Conservation (phyloP, 257 asterid species). For the Penstemon eatonii region DNA sequence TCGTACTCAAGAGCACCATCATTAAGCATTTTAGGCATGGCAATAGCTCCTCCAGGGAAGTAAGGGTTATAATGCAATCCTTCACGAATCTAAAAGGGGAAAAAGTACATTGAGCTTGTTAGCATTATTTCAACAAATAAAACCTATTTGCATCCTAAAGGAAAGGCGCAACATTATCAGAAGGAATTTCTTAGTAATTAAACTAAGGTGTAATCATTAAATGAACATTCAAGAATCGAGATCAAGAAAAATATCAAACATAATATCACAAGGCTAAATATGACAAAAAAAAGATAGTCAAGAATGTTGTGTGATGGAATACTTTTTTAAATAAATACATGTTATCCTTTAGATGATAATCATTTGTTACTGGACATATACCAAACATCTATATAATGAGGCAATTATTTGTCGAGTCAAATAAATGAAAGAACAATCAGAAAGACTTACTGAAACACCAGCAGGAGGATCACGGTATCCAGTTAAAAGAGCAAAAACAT, state of each 20-base stretch:
- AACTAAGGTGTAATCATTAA: neutral
- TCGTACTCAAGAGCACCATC: constrained; percentile 84
- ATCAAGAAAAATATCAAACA: neutral
- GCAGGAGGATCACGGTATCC: constrained; percentile 87
- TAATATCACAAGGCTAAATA: neutral
- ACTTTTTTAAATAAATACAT: neutral
- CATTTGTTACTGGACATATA: neutral
- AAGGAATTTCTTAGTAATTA: constrained; percentile 4
- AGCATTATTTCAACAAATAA: constrained; percentile 11
- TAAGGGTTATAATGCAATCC: constrained; percentile 80
- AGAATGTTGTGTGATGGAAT: neutral
- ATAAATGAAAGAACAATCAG: constrained; percentile 8
- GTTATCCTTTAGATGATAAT: neutral
- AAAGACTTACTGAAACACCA: constrained; percentile 64
- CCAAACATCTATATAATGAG: neutral
- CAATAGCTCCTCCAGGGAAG: constrained; percentile 89
- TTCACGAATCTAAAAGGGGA: constrained; percentile 59
- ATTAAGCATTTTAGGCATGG: constrained; percentile 85
- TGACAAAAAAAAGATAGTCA: neutral
- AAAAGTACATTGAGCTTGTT: constrained; percentile 18
- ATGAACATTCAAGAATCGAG: neutral
- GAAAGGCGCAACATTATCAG: neutral
- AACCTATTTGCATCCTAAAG: neutral
- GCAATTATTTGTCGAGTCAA: neutral
- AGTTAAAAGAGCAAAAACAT: constrained; percentile 67